Evolutionary conservation across 2,329 filamentous ascomycete genomes (phyloP), one percentile per base, ranked within the genome.

Genomic region (Aspergillus aculeatinus): DNA sequence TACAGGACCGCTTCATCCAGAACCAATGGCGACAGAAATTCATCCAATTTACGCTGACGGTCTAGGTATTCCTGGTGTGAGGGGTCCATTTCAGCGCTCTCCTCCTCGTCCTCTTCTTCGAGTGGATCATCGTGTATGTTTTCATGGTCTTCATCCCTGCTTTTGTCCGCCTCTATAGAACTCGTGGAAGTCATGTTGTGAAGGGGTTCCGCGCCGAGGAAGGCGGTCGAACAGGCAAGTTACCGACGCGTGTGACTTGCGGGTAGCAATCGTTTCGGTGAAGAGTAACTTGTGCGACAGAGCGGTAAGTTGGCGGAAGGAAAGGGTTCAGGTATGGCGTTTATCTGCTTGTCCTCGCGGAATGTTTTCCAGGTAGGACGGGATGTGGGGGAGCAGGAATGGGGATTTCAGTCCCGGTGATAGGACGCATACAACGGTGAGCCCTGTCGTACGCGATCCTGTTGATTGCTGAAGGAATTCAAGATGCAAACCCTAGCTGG

Each of bases 1-100:
- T 81, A 79, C n/a, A 81, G 70, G 21, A 71, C 70, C 29, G 69
- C 72, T 62, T 81, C 79, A 51, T 79, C 73, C 47, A 79, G 68
- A 23, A 63, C 66, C 16, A 81, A 66, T 10, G 79, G 79, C 25
- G 72, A 69, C 27, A 80, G 58, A 55, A 79, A 80, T 6, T 72
- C 70, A 57, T 79, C 74, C 25, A 80, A 66, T 49, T 67, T 70
- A 21, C 73, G 69, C 54, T 76, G 70, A 48, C 73, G 66, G 58
- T 70, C 70, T 31, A 71, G 61, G 35, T 68, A 63, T 64, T 73
- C 72, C 48, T 67, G 65, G 58, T 70, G 65, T 9, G 63, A 59
- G 19, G 71, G 66, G 58, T 75, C 69, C 53, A 71, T 39, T 42
- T 74, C 72, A 14, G 64, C 72, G 27, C 72, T 69, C 16, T 75